phyloP scores from a whole-genome alignment of 345 rosid species.

The Viola odorata region DNA sequence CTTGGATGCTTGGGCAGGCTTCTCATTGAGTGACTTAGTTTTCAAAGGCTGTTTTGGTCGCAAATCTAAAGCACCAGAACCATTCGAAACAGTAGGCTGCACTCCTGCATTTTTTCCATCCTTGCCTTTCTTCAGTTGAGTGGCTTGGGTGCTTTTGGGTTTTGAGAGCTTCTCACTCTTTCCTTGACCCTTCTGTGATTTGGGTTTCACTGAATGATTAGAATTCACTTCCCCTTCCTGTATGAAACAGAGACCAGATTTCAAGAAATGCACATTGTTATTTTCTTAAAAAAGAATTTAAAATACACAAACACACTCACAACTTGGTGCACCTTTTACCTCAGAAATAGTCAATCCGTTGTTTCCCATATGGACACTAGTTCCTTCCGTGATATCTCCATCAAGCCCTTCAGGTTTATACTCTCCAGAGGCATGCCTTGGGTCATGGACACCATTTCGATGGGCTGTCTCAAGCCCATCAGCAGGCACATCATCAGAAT shows the following conservation, averaged over 20 bases:
- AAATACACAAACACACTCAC: slow-evolving; percentile 2
- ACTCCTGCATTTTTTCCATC: slow-evolving; percentile 39
- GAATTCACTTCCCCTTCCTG: slow-evolving; percentile 43
- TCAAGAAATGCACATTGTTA: slow-evolving; percentile 4
- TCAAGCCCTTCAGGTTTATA: slow-evolving; percentile 1
- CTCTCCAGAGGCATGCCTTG: slow-evolving; percentile 26
- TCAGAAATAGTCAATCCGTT: slow-evolving; percentile 32
- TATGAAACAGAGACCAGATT: slow-evolving; percentile 4
- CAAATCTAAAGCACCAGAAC: slow-evolving; percentile 37
- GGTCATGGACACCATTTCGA: slow-evolving; percentile 49
- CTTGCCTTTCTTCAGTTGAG: slow-evolving; percentile 37
- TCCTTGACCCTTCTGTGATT: slow-evolving; percentile 37
- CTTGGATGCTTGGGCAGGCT: slow-evolving; percentile 41
- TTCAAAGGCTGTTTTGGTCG: slow-evolving; percentile 40
- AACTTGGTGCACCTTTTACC: slow-evolving; percentile 29
- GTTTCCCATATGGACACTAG: slow-evolving; percentile 19
- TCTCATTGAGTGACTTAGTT: slow-evolving; percentile 47
- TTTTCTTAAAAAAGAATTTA: no score
- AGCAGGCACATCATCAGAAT: slow-evolving; percentile 31
- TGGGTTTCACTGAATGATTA: slow-evolving; percentile 28
- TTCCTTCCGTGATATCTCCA: slow-evolving; percentile 5
- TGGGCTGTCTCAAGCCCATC: slow-evolving; percentile 43
- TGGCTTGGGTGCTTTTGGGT: slow-evolving; percentile 37
- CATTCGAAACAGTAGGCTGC: slow-evolving; percentile 41
- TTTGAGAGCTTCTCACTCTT: slow-evolving; percentile 44